These are phyloP conservation scores for Perkinsus olseni DNA, from an alignment of 169 alveolate genomes.

Conservation along the genomic window DNA sequence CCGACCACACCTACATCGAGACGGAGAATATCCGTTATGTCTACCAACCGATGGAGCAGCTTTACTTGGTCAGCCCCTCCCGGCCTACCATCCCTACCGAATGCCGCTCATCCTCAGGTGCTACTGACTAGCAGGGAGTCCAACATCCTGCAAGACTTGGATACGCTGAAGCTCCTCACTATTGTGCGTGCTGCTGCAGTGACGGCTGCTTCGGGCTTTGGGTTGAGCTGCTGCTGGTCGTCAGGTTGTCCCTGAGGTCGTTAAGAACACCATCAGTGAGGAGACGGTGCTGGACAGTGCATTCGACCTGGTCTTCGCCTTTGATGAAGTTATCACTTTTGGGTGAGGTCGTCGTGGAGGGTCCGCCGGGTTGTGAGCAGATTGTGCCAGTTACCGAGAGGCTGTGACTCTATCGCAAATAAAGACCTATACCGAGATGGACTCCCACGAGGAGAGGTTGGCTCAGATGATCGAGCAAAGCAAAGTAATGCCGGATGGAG, in stretches of 20 bases:
- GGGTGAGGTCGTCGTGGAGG: slow-evolving; percentile 42
- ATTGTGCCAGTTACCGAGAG: slow-evolving; percentile 32
- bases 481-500: neutral
- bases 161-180: slow-evolving; percentile 63
- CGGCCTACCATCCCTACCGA: too few species aligned
- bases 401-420: slow-evolving; percentile 70
- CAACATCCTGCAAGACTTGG: slow-evolving; percentile 78
- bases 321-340: slow-evolving; percentile 69
- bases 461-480: neutral
- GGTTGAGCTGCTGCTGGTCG: neutral
- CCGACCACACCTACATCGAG: slow-evolving; percentile 73
- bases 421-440: slow-evolving; percentile 76
- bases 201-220: neutral
- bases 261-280: slow-evolving; percentile 53
- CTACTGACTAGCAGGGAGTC: slow-evolving; percentile 66
- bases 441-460: slow-evolving; percentile 70
- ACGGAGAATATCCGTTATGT: slow-evolving; percentile 71
- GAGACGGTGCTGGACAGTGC: slow-evolving; percentile 59
- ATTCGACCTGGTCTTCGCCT: slow-evolving; percentile 67
- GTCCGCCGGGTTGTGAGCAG: neutral
- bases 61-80: slow-evolving; percentile 47
- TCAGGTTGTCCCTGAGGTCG: slow-evolving; percentile 30
- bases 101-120: neutral
- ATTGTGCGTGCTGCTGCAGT: slow-evolving; percentile 35
- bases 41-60: slow-evolving; percentile 70